Evolutionary conservation across 805 yeast genomes (phyloP).

Genomic region (Candida lessepsii): DNA sequence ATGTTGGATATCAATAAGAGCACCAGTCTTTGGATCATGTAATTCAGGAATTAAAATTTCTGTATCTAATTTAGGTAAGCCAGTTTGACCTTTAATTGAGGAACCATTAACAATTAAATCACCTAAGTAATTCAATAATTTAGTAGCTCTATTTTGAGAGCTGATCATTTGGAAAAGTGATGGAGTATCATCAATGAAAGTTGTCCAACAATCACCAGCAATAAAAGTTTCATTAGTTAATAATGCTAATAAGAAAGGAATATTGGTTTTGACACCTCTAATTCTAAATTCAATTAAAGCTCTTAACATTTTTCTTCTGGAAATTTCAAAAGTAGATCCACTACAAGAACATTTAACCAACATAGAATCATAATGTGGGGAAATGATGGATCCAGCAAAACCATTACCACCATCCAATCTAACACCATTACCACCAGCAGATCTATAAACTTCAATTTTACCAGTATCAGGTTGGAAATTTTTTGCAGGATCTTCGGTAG

Average conservation of each 20-base stretch:
- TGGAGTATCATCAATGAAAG: constrained; percentile 98
- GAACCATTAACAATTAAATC: constrained; percentile 96
- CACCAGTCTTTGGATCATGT: constrained; percentile 59
- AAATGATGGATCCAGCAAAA: constrained; percentile 92
- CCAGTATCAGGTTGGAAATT: constrained; percentile 99
- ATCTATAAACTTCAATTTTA: constrained; percentile 94
- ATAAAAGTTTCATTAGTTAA: constrained; percentile 88
- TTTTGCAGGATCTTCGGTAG: constrained; percentile 96
- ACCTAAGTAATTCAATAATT: constrained; percentile 84
- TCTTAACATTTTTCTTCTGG: constrained; percentile 96
- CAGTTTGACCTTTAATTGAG: constrained; percentile 92
- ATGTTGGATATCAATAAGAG: constrained; percentile 55
- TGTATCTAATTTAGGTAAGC: constrained; percentile 76
- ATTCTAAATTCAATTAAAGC: constrained; percentile 96
- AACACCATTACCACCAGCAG: constrained; percentile 99
- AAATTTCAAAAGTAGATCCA: constrained; percentile 96
- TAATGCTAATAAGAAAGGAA: constrained; percentile 89
- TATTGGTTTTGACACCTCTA: constrained; percentile 98
- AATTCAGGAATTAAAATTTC: constrained; percentile 77
- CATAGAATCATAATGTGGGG: constrained; percentile 98
- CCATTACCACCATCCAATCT: constrained; percentile 99
- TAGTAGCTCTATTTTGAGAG: constrained; percentile 96
- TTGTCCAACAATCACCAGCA: constrained; percentile 92
- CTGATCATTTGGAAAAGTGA: constrained; percentile 89
- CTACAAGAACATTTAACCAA: constrained; percentile 95